A percentile compares a stretch with the other conserved stretches of the same genome.
phyloP scores from a whole-genome alignment of 345 rosid species.

The Geranium brycei region DNA sequence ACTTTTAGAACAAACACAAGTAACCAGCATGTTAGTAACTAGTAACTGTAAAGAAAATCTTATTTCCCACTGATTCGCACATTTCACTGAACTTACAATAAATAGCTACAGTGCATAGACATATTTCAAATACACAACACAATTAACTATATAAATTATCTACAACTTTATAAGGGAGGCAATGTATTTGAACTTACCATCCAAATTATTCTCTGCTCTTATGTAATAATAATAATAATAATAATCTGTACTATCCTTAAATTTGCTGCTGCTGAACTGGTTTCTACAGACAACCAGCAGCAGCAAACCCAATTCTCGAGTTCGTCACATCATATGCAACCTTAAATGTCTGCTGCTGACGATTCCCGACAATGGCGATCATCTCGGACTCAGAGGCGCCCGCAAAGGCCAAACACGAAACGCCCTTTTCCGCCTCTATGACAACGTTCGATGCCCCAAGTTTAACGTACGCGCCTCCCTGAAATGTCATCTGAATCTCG shows the following conservation, averaged over 20 bases:
- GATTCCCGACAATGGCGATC: slow-evolving; percentile 30
- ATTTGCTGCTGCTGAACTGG: background rate
- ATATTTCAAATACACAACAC: background rate
- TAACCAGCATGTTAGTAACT: background rate
- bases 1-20: background rate
- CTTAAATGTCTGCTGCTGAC: slow-evolving; percentile 28
- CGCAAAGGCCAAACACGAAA: slow-evolving; percentile 32
- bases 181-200: background rate
- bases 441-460: slow-evolving; percentile 19
- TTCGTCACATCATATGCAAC: slow-evolving; percentile 27
- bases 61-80: too few species aligned
- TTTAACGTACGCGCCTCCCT: slow-evolving; percentile 25
- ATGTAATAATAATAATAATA: too few species aligned
- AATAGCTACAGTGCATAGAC: background rate
- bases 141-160: background rate
- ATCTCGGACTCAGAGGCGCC: slow-evolving; percentile 1
- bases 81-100: background rate
- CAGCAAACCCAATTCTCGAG: slow-evolving; percentile 35
- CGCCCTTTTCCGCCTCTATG: slow-evolving; percentile 18
- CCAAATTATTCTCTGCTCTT: background rate
- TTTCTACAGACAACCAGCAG: slow-evolving; percentile 22
- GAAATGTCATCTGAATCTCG: slow-evolving; percentile 20
- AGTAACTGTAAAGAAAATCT: too few species aligned
- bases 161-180: too few species aligned
- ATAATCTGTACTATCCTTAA: background rate